These are phyloP conservation scores for Aspergillus asperescens DNA, from an alignment of 495 filamentous ascomycete species.

Conservation along the genomic window DNA sequence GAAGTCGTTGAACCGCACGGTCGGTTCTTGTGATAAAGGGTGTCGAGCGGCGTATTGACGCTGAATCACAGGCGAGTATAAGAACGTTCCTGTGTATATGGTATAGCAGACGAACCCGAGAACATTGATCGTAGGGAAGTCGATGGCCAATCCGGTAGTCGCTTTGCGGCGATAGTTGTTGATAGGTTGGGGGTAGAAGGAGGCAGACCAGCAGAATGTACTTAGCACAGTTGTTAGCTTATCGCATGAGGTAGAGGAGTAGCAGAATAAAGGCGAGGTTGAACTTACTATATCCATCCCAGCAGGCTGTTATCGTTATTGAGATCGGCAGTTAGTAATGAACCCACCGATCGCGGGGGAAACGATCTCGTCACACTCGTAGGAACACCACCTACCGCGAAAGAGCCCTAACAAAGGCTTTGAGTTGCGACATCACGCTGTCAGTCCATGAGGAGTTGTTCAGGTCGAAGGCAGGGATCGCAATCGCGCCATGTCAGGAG, in stretches of 20 bases:
- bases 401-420: conserved; percentile 38
- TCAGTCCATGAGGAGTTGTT: neutral
- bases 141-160: conserved; percentile 76
- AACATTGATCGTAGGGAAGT: conserved; percentile 79
- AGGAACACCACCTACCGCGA: conserved; percentile 34
- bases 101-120: conserved; percentile 79
- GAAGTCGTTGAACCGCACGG: conserved; percentile 85
- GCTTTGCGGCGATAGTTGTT: conserved; percentile 69
- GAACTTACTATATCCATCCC: conserved; percentile 43
- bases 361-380: neutral
- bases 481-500: neutral
- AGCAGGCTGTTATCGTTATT: conserved; percentile 25
- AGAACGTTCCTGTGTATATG: conserved; percentile 64
- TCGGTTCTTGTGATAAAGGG: conserved; percentile 62
- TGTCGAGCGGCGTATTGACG: conserved; percentile 81
- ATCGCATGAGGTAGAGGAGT: neutral
- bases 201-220: conserved; percentile 72
- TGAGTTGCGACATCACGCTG: conserved; percentile 27
- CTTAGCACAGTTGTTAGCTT: conserved; percentile 21
- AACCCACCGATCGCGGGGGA: neutral
- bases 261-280: too few species aligned
- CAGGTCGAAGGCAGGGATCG: neutral
- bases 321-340: conserved; percentile 10
- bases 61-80: conserved; percentile 72
- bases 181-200: conserved; percentile 87